Base-by-base conservation (phyloP, 352 stramenopile genomes). In the Pythium vanterpoolii region DNA sequence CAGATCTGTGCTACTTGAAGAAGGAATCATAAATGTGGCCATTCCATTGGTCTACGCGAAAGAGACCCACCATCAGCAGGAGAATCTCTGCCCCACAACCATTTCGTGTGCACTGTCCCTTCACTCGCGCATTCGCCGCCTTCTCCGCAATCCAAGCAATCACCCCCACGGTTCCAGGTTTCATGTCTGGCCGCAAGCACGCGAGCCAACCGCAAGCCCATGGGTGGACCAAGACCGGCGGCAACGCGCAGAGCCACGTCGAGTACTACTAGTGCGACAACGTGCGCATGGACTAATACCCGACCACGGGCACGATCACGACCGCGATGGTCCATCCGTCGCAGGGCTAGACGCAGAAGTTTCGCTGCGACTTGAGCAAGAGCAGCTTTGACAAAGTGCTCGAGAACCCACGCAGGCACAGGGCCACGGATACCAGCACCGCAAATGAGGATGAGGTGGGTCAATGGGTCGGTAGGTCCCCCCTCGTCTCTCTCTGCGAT, bases 271-370 rank as follows among this genome's bases (percentile, higher is more conserved):
- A 62, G 48, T 47, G 61, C 53, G 61, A 63, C 53, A 68, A 68
- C 42, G 61, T 64, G 33, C 39, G 44, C 33, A 68, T 68, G 61
- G 61, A 68, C 49, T 68, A 68, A 39, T 68, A 68, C 61, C 61
- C 54, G 47, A 68, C 53, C 39, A 68, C 61, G 28, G 60, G 60
- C 46, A 68, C 53, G 7, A 48, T 68, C 47, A 68, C 63, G 61
- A 68, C 61, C 14, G 31, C 48, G 28, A 60, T 68, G 61, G 61
- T 64, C 42, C 53, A 68, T 36, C 61, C 61, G 33, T 38, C 46
- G 24, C 61, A 68, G 23, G 61, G 61, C 61, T 64, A 68, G 61
- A 68, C 61, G 13, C 61, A 68, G 16, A 68, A 60, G 61, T 68
- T 68, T 34, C 54, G 61, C 18, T 54, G 61, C 33, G 61, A 68